Conservation (phyloP, 495 filamentous ascomycete genomes). For the Amniculicola lignicola region DNA sequence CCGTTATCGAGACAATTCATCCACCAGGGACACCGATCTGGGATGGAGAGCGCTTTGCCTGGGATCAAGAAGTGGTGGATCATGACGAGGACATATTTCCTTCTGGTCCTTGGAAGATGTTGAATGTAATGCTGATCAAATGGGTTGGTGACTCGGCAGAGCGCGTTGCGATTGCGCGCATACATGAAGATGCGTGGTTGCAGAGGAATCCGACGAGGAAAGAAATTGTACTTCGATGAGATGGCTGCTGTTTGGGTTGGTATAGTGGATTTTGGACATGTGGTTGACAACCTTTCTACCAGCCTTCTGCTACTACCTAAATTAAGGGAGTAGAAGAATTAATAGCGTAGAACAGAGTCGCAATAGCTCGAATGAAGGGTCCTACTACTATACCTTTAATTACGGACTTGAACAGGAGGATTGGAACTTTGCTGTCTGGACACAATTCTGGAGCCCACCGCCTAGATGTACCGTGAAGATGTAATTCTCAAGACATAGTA, state of each 20-base stretch:
- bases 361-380: too few species aligned
- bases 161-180: constrained; percentile 19
- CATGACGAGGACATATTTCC: constrained; percentile 11
- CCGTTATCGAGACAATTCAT: constrained; percentile 14
- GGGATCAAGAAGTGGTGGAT: constrained; percentile 15
- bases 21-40: constrained; percentile 29
- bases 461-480: too few species aligned
- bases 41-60: constrained; percentile 18
- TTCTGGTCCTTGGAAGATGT: constrained; percentile 19
- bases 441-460: too few species aligned
- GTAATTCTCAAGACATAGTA: too few species aligned
- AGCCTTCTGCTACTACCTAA: too few species aligned
- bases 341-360: too few species aligned
- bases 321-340: too few species aligned
- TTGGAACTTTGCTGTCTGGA: too few species aligned
- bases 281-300: too few species aligned
- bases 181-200: constrained; percentile 27
- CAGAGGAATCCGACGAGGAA: constrained; percentile 5
- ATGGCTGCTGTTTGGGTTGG: background rate
- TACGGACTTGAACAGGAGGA: too few species aligned
- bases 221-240: constrained; percentile 18
- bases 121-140: constrained; percentile 27
- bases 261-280: too few species aligned
- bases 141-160: constrained; percentile 18
- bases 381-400: too few species aligned